Conservation (phyloP, 192 early-diverging fungal species). For the Backusella macrospora region DNA sequence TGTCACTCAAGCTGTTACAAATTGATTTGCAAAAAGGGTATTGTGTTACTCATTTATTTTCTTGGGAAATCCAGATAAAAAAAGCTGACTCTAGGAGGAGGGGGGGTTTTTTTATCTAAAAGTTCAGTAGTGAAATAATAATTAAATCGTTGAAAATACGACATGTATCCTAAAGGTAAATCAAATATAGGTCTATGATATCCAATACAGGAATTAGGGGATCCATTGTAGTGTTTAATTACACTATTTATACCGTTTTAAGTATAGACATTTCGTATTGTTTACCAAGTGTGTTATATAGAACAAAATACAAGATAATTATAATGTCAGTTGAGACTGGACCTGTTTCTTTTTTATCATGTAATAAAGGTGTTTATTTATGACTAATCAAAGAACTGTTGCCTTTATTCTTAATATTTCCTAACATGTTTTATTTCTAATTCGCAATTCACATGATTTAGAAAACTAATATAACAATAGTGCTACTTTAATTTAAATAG, state of each 20-base stretch:
- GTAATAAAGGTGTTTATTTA: neutral
- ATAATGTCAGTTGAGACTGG: neutral
- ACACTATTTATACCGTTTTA: neutral
- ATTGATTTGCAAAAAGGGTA: conserved; percentile 9
- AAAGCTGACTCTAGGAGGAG: too few species aligned
- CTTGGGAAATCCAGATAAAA: neutral
- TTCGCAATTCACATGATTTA: conserved; percentile 12
- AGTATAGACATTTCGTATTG: neutral
- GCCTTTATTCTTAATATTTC: neutral
- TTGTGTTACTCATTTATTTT: conserved; percentile 36
- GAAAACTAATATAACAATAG: neutral
- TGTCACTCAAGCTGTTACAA: neutral
- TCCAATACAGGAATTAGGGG: neutral
- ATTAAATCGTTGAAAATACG: neutral
- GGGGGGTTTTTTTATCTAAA: neutral
- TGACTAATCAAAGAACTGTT: neutral
- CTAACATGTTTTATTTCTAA: neutral
- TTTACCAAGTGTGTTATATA: neutral
- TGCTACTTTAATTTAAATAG: conserved; percentile 14
- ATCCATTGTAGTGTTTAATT: neutral
- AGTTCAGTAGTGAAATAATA: neutral
- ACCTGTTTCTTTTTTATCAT: neutral
- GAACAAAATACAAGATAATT: neutral
- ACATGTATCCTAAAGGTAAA: neutral
- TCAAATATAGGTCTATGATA: neutral